Evolutionary conservation across 805 yeast species (phyloP).

Genomic region (Cyberlindnera mycetangii): DNA sequence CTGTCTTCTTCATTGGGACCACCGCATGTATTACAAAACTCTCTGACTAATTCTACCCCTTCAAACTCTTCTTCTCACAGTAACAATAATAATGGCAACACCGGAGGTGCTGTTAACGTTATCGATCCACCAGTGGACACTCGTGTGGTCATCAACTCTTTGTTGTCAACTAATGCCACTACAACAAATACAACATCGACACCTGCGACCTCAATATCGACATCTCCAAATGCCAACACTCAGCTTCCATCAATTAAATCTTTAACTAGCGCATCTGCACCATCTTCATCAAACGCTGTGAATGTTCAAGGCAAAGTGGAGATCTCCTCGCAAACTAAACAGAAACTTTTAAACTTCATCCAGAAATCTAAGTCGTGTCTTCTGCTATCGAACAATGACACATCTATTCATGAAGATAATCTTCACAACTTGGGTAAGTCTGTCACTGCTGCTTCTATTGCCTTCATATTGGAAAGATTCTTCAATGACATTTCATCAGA

Average conservation of each 20-base stretch:
- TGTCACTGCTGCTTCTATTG: constrained; percentile 50
- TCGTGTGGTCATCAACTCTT: constrained; percentile 9
- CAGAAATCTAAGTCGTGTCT: constrained; percentile 64
- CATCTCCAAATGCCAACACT: constrained; percentile 15
- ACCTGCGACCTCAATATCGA: constrained; percentile 13
- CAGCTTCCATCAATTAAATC: constrained; percentile 18
- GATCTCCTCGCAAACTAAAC: constrained; percentile 27
- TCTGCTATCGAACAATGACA: constrained; percentile 36
- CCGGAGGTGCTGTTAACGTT: constrained; percentile 12
- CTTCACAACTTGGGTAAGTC: constrained; percentile 57
- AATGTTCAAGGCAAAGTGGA: constrained; percentile 11
- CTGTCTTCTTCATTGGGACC: constrained; percentile 6
- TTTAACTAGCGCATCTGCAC: constrained; percentile 5
- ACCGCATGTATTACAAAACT: constrained; percentile 7
- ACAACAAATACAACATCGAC: constrained; percentile 10
- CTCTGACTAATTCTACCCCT: neutral
- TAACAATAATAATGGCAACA: neutral
- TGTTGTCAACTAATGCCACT: constrained; percentile 12
- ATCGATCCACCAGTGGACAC: neutral
- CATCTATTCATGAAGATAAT: constrained; percentile 36
- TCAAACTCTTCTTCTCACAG: neutral
- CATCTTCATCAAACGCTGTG: neutral
- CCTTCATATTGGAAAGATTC: constrained; percentile 62
- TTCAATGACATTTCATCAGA: constrained; percentile 51
- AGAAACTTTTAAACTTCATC: constrained; percentile 43